Evolutionary conservation across 192 early-diverging fungal species (phyloP), one percentile per base, ranked within the genome.

Genomic region (Rhizophagus clarus): DNA sequence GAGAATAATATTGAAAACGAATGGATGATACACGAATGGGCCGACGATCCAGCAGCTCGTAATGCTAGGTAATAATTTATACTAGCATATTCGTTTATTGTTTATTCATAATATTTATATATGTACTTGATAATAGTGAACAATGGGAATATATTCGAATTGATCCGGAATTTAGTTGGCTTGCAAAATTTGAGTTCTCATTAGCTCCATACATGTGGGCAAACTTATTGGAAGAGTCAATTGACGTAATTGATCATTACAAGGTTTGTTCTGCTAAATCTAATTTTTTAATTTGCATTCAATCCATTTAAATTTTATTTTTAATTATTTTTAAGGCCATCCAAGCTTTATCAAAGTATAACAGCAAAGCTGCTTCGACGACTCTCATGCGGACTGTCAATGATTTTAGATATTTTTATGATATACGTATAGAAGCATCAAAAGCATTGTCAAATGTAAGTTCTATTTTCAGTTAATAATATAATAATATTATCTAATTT

Each of bases 131-230:
- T 80, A 37, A 77, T 68, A 81, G 90, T 74, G 89, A 90, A 1
- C 90, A 92, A n/a, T 95, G 99, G 49, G 98, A 99, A 80, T 98
- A 96, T 95, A 97, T 99, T 85, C 90, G 96, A 42, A 83, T 98
- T 70, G 97, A 99, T 81, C 94, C 96, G 3, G 97, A 98, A 68
- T 87, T 94, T 72, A 95, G 97, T 74, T 99, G 98, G 98, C 83
- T 97, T 22, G 96, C 96, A 78, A 80, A 90, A 11, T 93, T 97
- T 72, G 88, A 91, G 26, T 96, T 97, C 77, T 90, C 92, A 75
- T 96, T 98, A 84, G 90, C 92, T 0, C 95, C 95, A 76, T 97
- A 95, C 81, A 98, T 97, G 97, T 99, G 97, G 97, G 92, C 93
- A 8, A 91, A 95, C 24, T 94, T 96, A 85, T 87, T 99, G 79